Percentiles rank a stretch among this genome's conserved stretches.
phyloP scores from a whole-genome alignment of 2,329 filamentous ascomycete genomes.

The Pseudogymnoascus sp. region DNA sequence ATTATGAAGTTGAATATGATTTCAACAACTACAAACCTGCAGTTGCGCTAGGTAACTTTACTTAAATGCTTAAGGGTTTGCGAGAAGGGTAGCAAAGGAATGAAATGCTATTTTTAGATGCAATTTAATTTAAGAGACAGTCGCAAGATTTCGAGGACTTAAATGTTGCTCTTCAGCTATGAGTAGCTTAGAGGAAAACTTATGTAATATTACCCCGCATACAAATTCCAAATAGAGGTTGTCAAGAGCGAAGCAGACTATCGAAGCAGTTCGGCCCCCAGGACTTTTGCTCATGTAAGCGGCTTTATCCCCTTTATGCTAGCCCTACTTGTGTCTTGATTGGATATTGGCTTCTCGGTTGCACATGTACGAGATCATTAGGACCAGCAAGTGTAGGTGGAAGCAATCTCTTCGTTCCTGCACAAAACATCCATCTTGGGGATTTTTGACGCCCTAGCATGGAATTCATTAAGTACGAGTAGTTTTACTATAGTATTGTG shows the following conservation, averaged over 20 bases:
- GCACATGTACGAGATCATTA: not conserved
- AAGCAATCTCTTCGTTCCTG: not conserved
- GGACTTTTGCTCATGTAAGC: no score
- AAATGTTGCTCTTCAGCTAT: no score
- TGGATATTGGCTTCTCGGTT: not conserved
- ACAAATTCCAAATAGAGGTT: no score
- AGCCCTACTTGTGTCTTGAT: slow-evolving; percentile 16
- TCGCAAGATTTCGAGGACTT: no score
- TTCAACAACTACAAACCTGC: slow-evolving; percentile 25
- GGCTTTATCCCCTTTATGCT: no score
- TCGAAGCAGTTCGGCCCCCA: no score
- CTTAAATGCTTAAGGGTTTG: not conserved
- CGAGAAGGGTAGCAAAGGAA: not conserved
- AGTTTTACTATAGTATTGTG: not conserved
- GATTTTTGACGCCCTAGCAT: not conserved
- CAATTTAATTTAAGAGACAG: not conserved
- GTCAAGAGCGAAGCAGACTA: no score
- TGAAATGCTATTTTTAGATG: not conserved
- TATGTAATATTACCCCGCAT: no score
- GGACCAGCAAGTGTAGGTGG: not conserved
- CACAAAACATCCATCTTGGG: not conserved
- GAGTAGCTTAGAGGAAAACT: no score
- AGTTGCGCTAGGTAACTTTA: not conserved
- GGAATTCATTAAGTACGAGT: not conserved
- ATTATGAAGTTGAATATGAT: slow-evolving; percentile 31